Percentiles rank a stretch among this genome's conserved stretches.
Conservation (phyloP, 2,329 filamentous ascomycete genomes). For the Diaporthe caulivora region DNA sequence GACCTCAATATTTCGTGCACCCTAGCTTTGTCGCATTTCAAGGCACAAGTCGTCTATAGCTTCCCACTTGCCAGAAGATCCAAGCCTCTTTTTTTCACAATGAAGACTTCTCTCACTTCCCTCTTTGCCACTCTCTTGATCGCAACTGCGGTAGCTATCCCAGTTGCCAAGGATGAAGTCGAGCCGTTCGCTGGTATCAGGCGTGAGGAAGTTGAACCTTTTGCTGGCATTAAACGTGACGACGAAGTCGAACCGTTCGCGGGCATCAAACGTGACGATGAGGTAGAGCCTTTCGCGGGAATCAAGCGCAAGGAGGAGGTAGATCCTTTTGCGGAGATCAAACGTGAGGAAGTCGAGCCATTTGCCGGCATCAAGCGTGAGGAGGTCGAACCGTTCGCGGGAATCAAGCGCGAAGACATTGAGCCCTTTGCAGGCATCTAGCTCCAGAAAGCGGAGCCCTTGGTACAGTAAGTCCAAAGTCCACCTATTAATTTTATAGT, state of each 20-base stretch:
- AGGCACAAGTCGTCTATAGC: no score
- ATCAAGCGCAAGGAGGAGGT: neutral
- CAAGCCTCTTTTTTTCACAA: neutral
- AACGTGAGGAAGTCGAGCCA: neutral
- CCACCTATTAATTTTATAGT: rapidly evolving
- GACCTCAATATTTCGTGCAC: no score
- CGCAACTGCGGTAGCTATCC: neutral
- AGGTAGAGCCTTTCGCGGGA: neutral
- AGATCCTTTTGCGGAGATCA: neutral
- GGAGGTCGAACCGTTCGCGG: neutral
- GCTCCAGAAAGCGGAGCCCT: no score
- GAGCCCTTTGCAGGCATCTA: neutral
- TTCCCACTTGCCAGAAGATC: neutral
- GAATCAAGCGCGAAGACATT: neutral
- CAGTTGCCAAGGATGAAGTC: neutral
- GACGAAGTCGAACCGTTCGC: neutral
- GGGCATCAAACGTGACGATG: neutral
- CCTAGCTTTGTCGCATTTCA: neutral
- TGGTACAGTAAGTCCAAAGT: neutral
- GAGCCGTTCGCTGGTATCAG: neutral
- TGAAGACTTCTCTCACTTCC: neutral
- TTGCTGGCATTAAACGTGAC: neutral
- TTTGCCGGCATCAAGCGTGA: neutral
- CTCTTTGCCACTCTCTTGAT: neutral
- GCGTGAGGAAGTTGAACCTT: neutral